Conservation (phyloP, 352 stramenopile genomes). For the Halophytophthora polymorphica region DNA sequence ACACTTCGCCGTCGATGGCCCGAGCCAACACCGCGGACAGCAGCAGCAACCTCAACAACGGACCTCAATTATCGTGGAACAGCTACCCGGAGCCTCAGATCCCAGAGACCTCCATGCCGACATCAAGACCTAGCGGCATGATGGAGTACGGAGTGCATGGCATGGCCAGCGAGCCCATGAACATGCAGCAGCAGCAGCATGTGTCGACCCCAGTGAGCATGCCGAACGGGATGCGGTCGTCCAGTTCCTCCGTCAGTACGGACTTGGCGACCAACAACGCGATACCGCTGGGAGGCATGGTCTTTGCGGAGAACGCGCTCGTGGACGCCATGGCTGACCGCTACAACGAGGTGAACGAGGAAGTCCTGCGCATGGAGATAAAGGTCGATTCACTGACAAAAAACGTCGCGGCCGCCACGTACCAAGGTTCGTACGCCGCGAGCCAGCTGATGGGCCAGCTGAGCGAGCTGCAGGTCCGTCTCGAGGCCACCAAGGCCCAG, state of each 20-base stretch:
- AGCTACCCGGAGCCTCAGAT: slow-evolving; percentile 6
- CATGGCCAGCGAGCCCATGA: slow-evolving; percentile 14
- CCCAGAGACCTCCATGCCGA: slow-evolving; percentile 4
- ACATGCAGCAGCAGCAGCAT: slow-evolving; percentile 4
- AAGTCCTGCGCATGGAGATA: slow-evolving; percentile 42
- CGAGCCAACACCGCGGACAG: slow-evolving; percentile 7
- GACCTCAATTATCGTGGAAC: slow-evolving; percentile 10
- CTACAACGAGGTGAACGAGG: slow-evolving; percentile 44
- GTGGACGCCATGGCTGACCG: slow-evolving; percentile 54
- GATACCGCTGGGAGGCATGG: slow-evolving; percentile 18
- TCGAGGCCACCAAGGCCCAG: slow-evolving; percentile 25
- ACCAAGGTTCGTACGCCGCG: slow-evolving; percentile 37
- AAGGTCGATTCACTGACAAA: slow-evolving; percentile 33
- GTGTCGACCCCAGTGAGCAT: not conserved
- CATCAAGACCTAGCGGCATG: slow-evolving; percentile 5
- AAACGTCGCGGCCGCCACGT: slow-evolving; percentile 44
- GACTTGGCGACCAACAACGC: slow-evolving; percentile 19
- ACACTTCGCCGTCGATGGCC: not conserved
- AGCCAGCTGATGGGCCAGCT: slow-evolving; percentile 23
- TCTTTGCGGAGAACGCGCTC: slow-evolving; percentile 41
- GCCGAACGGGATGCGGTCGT: slow-evolving; percentile 17
- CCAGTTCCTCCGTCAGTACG: slow-evolving; percentile 24
- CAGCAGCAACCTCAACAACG: slow-evolving; percentile 2
- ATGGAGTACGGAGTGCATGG: slow-evolving; percentile 7
- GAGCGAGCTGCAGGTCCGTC: slow-evolving; percentile 23